Base-by-base conservation (phyloP, 140 eudicot species). In the Flaveria floridana region DNA sequence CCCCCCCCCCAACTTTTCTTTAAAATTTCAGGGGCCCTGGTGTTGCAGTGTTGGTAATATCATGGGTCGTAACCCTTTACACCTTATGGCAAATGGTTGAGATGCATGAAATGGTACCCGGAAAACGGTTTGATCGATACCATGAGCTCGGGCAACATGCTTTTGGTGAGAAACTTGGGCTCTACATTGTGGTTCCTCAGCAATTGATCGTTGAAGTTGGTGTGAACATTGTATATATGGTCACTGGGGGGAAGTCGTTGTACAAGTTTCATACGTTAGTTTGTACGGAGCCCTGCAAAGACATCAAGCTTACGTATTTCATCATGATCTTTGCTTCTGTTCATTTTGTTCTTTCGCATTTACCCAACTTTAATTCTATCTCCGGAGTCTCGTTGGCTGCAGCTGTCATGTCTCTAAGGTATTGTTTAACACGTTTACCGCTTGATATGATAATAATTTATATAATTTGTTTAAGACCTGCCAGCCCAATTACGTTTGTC, bases 61-160 rank as follows among this genome's bases (percentile, higher is more conserved):
- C 96, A 75, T 89, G 96, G 96, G 61, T 89, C 18, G 76, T 89
- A 44, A 89, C 96, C 3, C 58, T 89, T 23, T 89, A 87, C 79
- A 90, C 95, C 2, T 61, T 87, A 66, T 89, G 96, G 96, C 96
- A 90, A 81, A 90, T 90, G 96, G 96, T 90, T 37, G 91, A 87
- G 81, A 87, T 87, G 95, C 96, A 90, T 16, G 96, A 90, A 62
- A 82, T 84, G 85, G 95, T 84, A 7, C 88, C 90, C 0, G 95
- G 95, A 23, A 88, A 76, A 71, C 86, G 95, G 10, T 86, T 86
- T 2, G 87, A 88, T 46, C 80, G 95, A 61, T 88, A 86, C 75
- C 94, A 88, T 23, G 94, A 88, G 83, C 84, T 88, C 7, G 94
- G 94, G 11, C 94, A 88, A 46, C 73, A 84, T 55, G 95, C 91